Base-by-base conservation (phyloP, 805 yeast genomes). In the Candida sakaeoensis region DNA sequence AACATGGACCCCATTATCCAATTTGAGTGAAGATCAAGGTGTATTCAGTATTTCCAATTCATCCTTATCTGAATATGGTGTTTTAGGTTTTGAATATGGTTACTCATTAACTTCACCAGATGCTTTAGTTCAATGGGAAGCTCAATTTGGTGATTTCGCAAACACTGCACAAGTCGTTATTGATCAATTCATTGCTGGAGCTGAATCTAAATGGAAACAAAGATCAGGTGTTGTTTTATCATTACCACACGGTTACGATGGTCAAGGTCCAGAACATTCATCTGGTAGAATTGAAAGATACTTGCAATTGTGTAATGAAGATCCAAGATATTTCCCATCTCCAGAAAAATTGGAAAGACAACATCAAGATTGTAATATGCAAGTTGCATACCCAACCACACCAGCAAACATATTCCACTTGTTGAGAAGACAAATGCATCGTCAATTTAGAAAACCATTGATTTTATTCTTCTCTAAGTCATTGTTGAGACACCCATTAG, bases 261-360 rank as follows among this genome's bases (percentile, higher is more conserved):
- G 99, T 52, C 99, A 93, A 74, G 99, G 99, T 58, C 98, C 99
- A 51, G 99, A 93, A 74, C 99, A 93, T 71, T 93, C 99, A 19
- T 86, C 96, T 42, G 98, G 95, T 57, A 84, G 98, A 77, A 68
- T 93, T 40, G 99, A 93, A 74, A 83, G 99, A 74, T 93, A 89
- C 72, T 76, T 93, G 67, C 96, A 87, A 73, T 70, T 93, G 60
- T 84, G 96, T 60, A 90, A 90, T 63, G 99, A 93, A 72, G 99
- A 93, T 65, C 88, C 87, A 57, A 85, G 98, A 70, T 69, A 59
- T 55, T 93, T 87, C 95, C 99, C 99, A 61, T 64, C 87, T 30
- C 80, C 74, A 44, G 90, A 84, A 57, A 87, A 88, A 68, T 76
- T 93, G 51, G 86, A 86, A 54, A 83, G 99, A 70, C 99, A 93